Base-by-base conservation (phyloP, 1,284 basidiomycete species). In the Malassezia brasiliensis region DNA sequence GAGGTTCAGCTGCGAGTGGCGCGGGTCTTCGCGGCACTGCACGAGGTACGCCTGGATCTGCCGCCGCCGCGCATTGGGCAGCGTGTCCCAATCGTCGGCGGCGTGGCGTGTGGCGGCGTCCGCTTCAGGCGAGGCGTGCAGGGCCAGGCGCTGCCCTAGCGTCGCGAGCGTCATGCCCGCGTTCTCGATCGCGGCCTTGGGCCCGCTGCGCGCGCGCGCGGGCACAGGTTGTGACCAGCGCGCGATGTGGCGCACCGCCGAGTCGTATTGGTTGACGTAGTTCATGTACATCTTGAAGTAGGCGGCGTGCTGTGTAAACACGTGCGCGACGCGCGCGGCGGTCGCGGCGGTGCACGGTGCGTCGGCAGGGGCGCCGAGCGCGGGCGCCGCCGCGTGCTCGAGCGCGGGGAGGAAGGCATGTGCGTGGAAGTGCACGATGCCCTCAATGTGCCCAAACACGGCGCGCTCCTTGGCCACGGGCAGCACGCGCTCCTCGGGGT, bases 1-100 rank as follows among this genome's bases (percentile, higher is more conserved):
- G 62, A 98, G 77, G 72, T 90, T 96, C 60, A 99, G 81, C 76
- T 98, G 94, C n/a, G 87, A 87, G 77, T 98, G 94, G 37, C 85
- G 81, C 3, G 90, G 90, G 51, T 78, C 68, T 1, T 66, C 61
- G 25, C 72, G 68, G 59, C 74, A 76, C 15, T 59, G 62, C 57
- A 71, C 68, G 58, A 76, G 60, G 53, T 73, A 74, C 9, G 59
- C 54, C 46, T 59, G 60, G 53, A 72, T 60, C 46, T 39, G 36
- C 19, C 40, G 42, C 2, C 45, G 42, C 11, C 42, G 48, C n/a
- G 40, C 25, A 12, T 22, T 9, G 7, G 53, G 37, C 5, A 56
- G 20, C 17, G 7, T 15, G 35, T 36, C 19, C 47, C 47, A 38
- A 19, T 38, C 22, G n/a, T 48, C 47, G n/a, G 17, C 30, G 20